Conservation (phyloP, 345 rosid species). For the Theobroma cacao region DNA sequence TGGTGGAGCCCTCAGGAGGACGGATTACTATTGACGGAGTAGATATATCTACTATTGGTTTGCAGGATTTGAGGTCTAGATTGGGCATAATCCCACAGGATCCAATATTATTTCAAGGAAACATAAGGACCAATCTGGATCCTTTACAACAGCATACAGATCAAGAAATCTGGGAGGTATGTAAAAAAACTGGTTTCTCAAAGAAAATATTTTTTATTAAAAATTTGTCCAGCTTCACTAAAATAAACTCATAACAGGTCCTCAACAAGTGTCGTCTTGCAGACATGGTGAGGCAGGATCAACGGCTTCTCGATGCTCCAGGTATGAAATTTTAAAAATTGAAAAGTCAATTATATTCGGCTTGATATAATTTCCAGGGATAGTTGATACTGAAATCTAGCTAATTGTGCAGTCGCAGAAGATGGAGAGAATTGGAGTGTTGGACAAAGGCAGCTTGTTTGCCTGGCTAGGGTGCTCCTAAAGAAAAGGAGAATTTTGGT, state of each 20-base stretch:
- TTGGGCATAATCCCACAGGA: slow-evolving; percentile 89
- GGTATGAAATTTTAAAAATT: slow-evolving; percentile 22
- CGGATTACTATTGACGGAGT: slow-evolving; percentile 70
- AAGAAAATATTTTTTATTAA: background rate
- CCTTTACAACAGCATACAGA: slow-evolving; percentile 72
- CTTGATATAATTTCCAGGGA: background rate
- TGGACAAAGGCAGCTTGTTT: slow-evolving; percentile 89
- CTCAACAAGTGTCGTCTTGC: slow-evolving; percentile 55
- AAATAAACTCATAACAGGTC: slow-evolving; percentile 29
- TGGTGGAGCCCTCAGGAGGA: slow-evolving; percentile 76
- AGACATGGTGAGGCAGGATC: slow-evolving; percentile 49
- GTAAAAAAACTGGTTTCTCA: background rate
- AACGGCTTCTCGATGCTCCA: slow-evolving; percentile 54
- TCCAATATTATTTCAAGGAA: slow-evolving; percentile 83
- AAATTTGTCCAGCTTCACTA: background rate
- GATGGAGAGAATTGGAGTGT: slow-evolving; percentile 94
- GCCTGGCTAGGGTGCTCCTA: slow-evolving; percentile 73
- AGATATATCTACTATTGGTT: slow-evolving; percentile 65
- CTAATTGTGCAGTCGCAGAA: slow-evolving; percentile 57
- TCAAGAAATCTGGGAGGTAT: slow-evolving; percentile 77
- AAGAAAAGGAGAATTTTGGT: slow-evolving; percentile 69
- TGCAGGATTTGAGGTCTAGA: slow-evolving; percentile 78
- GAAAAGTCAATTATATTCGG: background rate
- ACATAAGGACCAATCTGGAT: slow-evolving; percentile 76
- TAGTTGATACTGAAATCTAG: slow-evolving; percentile 2